A percentile compares a stretch with the other conserved stretches of the same genome.
phyloP scores from a whole-genome alignment of 2,329 filamentous ascomycete species.

The Penicillium sp. region DNA sequence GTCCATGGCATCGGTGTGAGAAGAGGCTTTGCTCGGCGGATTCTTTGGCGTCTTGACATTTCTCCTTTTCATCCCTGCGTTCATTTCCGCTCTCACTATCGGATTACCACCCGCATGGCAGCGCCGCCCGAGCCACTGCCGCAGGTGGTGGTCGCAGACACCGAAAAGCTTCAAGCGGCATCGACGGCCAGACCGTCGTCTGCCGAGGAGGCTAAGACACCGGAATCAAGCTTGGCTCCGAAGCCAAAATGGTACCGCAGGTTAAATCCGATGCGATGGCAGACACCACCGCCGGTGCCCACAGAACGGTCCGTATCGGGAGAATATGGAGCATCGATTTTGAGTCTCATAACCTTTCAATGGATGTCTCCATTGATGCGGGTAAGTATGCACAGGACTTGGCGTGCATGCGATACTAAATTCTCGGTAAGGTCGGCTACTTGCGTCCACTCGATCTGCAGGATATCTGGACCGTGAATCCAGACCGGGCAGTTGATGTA shows the following conservation, averaged over 20 bases:
- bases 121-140: conserved; percentile 13
- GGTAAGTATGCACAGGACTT: conserved; percentile 47
- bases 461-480: conserved; percentile 87
- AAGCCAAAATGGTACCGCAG: conserved; percentile 35
- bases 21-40: too few relatives aligned
- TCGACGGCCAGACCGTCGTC: conserved; percentile 12
- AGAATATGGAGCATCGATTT: conserved; percentile 67
- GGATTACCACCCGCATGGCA: conserved; percentile 8
- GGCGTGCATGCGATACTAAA: too few relatives aligned
- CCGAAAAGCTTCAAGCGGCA: conserved; percentile 16
- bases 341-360: conserved; percentile 73
- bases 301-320: conserved; percentile 52
- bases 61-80: background rate
- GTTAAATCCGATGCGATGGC: conserved; percentile 44
- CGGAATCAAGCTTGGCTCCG: conserved; percentile 5
- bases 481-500: conserved; percentile 64
- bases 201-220: conserved; percentile 12
- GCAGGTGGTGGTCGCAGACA: conserved; percentile 13
- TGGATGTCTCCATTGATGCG: conserved; percentile 89
- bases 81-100: background rate
- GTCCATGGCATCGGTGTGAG: too few relatives aligned
- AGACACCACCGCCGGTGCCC: conserved; percentile 51
- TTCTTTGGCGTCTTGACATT: too few relatives aligned
- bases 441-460: conserved; percentile 72
- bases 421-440: conserved; percentile 62